phyloP scores from a whole-genome alignment of 2,329 filamentous ascomycete species.

The Fusarium robinianum region DNA sequence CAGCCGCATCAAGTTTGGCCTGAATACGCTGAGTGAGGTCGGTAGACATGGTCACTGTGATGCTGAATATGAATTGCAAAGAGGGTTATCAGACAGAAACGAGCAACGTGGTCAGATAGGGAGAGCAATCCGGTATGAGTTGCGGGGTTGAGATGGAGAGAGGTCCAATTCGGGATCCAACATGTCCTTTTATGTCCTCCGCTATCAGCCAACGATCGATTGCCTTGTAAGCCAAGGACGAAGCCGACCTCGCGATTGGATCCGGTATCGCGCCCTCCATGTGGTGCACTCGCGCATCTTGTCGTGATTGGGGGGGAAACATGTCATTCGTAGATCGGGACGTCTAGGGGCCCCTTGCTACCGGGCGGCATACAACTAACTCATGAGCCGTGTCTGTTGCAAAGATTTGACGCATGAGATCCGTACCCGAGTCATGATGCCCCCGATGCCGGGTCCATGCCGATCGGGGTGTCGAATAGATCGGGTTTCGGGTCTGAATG shows the following conservation, averaged over 20 bases:
- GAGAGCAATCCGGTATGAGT: background rate
- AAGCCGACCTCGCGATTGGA: background rate
- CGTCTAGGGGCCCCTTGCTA: background rate
- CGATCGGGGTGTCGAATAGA: conserved; percentile 2
- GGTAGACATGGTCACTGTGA: conserved; percentile 24
- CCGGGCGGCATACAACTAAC: conserved; percentile 1
- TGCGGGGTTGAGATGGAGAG: background rate
- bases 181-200: conserved; percentile 1
- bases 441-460: background rate
- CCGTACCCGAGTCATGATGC: background rate
- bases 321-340: conserved; percentile 11
- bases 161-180: background rate
- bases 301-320: background rate
- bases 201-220: background rate
- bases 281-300: background rate
- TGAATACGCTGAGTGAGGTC: conserved; percentile 28
- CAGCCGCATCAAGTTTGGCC: conserved; percentile 41
- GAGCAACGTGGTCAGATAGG: no score
- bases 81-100: background rate
- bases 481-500: conserved; percentile 31
- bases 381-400: no score
- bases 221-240: no score
- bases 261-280: conserved; percentile 3
- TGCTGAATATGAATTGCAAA: background rate
- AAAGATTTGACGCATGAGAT: background rate